These are phyloP conservation scores for Silene coronaria DNA, from an alignment of 179 eudicot species.

Conservation along the genomic window DNA sequence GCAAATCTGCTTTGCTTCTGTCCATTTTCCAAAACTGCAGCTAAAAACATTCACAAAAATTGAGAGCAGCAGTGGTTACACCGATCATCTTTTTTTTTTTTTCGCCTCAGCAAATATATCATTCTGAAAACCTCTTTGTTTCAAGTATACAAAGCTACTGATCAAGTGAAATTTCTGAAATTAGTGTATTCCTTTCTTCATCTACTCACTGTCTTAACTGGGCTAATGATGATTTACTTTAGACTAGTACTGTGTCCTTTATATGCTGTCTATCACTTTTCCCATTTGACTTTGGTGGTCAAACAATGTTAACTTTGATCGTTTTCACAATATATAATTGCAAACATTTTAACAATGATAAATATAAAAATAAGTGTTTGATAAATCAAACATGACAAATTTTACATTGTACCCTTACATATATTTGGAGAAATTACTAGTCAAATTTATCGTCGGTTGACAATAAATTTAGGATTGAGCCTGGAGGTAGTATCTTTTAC, in stretches of 20 bases:
- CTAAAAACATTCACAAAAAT: background rate
- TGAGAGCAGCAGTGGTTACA: background rate
- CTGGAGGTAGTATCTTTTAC: background rate
- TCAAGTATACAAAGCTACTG: background rate
- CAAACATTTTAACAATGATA: no score
- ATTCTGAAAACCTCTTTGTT: background rate
- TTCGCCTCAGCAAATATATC: background rate
- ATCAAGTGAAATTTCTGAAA: background rate
- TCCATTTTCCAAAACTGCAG: constrained; percentile 2
- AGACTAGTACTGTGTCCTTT: no score
- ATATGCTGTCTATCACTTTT: no score
- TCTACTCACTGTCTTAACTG: background rate
- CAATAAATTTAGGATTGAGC: background rate
- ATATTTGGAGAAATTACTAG: no score
- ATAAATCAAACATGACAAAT: no score
- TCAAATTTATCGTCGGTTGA: background rate
- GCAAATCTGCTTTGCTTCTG: background rate
- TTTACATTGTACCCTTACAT: no score
- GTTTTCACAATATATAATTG: no score
- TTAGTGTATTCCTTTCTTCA: background rate
- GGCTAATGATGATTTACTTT: background rate
- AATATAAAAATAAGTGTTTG: no score
- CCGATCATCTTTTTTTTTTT: background rate
- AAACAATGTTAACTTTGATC: no score
- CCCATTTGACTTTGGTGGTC: no score